Evolutionary conservation across 2,329 filamentous ascomycete species (phyloP).

Genomic region (Fusarium heterosporum): DNA sequence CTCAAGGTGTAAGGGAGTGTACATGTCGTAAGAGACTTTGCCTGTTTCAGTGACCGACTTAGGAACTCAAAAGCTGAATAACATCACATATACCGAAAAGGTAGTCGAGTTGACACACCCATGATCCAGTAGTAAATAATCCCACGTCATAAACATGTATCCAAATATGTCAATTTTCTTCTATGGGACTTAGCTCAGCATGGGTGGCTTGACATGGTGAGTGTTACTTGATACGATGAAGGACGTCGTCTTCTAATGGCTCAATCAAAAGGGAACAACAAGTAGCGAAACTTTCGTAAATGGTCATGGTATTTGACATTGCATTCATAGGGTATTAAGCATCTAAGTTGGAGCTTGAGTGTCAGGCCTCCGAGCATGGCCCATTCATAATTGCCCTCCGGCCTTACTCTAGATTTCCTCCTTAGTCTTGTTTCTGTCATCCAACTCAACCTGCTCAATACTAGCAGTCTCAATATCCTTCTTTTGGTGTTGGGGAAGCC

Average conservation of each 20-base stretch:
- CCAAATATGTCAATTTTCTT: no score
- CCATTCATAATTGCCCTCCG: neutral
- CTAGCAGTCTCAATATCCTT: constrained; percentile 49
- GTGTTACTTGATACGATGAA: constrained; percentile 6
- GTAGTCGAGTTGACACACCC: no score
- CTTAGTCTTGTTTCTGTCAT: constrained; percentile 28
- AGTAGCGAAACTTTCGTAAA: accelerated
- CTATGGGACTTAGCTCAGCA: neutral
- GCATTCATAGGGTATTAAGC: constrained; percentile 14
- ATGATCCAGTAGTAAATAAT: no score
- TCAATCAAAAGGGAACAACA: neutral
- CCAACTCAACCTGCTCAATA: constrained; percentile 42
- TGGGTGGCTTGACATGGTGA: constrained; percentile 24
- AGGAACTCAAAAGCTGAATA: no score
- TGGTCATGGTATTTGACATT: neutral
- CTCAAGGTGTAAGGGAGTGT: no score
- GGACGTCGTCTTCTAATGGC: no score
- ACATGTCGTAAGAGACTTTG: no score
- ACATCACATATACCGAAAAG: no score
- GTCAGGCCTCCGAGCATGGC: neutral
- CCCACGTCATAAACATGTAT: no score
- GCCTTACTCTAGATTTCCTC: constrained; percentile 11
- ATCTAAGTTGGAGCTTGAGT: neutral
- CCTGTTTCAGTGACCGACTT: no score
- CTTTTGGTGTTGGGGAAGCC: constrained; percentile 27